Evolutionary conservation across 1,284 basidiomycete species (phyloP), one percentile per base, ranked within the genome.

Genomic region (Malassezia arunalokei): DNA sequence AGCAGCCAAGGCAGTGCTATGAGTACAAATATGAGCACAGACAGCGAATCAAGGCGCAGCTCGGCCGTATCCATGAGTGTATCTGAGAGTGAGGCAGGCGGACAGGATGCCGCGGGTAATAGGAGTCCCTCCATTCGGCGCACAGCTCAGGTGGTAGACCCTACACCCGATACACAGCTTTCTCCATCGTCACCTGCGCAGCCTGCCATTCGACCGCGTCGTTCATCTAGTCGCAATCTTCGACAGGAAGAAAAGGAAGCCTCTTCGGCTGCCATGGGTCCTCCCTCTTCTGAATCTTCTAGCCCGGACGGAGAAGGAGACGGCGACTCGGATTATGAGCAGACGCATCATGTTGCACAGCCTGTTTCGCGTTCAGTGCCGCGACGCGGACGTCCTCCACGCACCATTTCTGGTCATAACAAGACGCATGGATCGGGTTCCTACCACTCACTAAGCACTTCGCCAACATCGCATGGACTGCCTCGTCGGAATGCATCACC

Each of bases 1-100:
- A 60, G 66, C 15, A 71, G 68, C 52, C 59, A 64, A 43, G 66
- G 68, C 43, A 67, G 63, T 32, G 63, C 62, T 0, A 30, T 71
- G 33, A 63, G 60, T 28, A 37, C 48, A 9, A 29, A 41, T 12
- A 15, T 15, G 15, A 46, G 42, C 37, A 40, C 37, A 11, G 43
- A 50, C 20, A 44, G 11, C 9, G 47, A 50, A 12, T 47, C 54
- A 3, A 20, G 29, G n/a, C 17, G 6, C 3, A 40, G 40, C 37
- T 51, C 44, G 20, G 40, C 38, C 20, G 43, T 50, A 44, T 55
- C 53, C 14, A 48, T 42, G 6, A 57, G 61, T 38, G 40, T 48
- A 12, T 50, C 41, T 8, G 58, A 53, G 6, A 61, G 57, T 43
- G 60, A 60, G 30, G 51, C 29, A 7, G 12, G 14, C 1, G 40